Percentiles rank a stretch among this genome's conserved stretches.
Evolutionary conservation across 768 basidiomycete genomes (phyloP).

Genomic region (Mycena haematopus): DNA sequence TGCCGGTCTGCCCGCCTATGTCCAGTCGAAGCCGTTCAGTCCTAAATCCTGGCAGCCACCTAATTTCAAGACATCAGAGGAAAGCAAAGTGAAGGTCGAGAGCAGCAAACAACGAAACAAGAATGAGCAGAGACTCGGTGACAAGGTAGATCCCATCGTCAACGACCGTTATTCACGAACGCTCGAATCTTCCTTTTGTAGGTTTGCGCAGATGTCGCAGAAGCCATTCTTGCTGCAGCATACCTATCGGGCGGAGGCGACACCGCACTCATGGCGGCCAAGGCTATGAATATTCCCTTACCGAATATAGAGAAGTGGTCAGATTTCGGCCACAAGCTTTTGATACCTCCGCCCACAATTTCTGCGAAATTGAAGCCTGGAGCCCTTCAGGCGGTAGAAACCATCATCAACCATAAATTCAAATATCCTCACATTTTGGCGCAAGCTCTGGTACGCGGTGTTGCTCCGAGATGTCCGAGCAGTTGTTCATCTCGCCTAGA

Average conservation of each 20-base stretch:
- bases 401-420: constrained; percentile 69
- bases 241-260: constrained; percentile 78
- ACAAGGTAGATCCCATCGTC: constrained; percentile 61
- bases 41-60: constrained; percentile 72
- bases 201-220: constrained; percentile 85
- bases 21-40: constrained; percentile 75
- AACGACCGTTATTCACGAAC: background rate
- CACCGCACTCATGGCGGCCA: constrained; percentile 65
- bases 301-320: constrained; percentile 70
- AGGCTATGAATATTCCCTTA: constrained; percentile 71
- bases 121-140: constrained; percentile 64
- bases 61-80: constrained; percentile 37
- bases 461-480: background rate
- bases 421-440: constrained; percentile 66
- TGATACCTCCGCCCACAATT: constrained; percentile 50
- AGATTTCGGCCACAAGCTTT: constrained; percentile 65
- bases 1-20: constrained; percentile 71
- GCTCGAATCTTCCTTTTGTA: constrained; percentile 35
- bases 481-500: constrained; percentile 47
- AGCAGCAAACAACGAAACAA: constrained; percentile 33
- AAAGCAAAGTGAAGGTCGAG: constrained; percentile 1
- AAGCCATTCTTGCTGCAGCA: constrained; percentile 85
- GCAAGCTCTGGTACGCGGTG: constrained; percentile 69
- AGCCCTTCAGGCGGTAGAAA: constrained; percentile 62
- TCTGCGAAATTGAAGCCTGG: constrained; percentile 53